Conservation (phyloP, 345 rosid species). For the Bruguiera sexangula region DNA sequence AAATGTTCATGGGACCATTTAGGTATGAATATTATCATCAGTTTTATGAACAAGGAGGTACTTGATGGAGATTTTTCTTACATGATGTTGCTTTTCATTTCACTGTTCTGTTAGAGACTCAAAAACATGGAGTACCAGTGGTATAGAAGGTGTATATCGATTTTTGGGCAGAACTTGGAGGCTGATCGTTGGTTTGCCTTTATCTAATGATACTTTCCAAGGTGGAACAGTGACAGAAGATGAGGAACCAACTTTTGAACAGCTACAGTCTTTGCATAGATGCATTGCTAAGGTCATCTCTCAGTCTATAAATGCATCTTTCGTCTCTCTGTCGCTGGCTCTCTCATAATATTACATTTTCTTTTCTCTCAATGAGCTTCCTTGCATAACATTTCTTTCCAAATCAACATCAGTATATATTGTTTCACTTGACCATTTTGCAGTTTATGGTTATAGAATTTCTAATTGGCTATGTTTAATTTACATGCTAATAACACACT, state of each 20-base stretch:
- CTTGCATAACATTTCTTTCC: no score
- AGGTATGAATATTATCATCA: conserved; percentile 41
- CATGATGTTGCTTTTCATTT: conserved; percentile 8
- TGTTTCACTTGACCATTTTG: no score
- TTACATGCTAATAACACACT: no score
- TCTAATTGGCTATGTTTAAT: no score
- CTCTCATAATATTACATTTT: no score
- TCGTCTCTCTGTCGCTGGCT: background rate
- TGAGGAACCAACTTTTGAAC: conserved; percentile 65
- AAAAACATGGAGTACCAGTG: conserved; percentile 93
- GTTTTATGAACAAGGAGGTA: conserved; percentile 2
- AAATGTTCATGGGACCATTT: conserved; percentile 99
- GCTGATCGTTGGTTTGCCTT: conserved; percentile 67
- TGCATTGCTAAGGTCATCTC: conserved; percentile 81
- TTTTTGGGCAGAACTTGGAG: conserved; percentile 91
- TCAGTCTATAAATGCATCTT: background rate
- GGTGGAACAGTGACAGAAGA: conserved; percentile 59
- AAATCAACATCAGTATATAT: no score
- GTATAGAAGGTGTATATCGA: conserved; percentile 92
- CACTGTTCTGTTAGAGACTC: conserved; percentile 60
- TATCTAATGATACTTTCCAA: conserved; percentile 49
- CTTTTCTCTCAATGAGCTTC: no score
- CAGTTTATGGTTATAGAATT: no score
- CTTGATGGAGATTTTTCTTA: conserved; percentile 4
- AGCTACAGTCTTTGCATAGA: conserved; percentile 66